Evolutionary conservation across 805 yeast species (phyloP).

Genomic region (Naumovozyma dairenensis): DNA sequence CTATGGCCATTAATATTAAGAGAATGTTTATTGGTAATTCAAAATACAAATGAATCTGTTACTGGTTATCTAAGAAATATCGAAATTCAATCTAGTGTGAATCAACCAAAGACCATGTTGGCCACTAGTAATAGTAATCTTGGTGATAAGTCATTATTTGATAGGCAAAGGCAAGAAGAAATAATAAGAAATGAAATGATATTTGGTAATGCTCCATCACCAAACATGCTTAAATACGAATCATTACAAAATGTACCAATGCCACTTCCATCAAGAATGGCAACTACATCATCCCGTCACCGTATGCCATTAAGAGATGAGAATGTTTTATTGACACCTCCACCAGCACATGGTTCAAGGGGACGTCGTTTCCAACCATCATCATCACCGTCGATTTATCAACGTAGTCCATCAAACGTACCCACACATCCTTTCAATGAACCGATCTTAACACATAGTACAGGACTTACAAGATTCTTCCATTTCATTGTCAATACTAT

Average conservation of each 20-base stretch:
- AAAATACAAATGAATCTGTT: slow-evolving; percentile 36
- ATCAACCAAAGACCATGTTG: too few relatives aligned
- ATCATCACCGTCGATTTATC: too few relatives aligned
- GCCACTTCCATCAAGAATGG: neutral
- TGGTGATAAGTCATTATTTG: too few relatives aligned
- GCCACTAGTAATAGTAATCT: too few relatives aligned
- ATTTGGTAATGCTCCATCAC: slow-evolving; percentile 32
- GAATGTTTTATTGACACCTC: slow-evolving; percentile 11
- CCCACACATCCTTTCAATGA: too few relatives aligned
- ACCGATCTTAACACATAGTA: slow-evolving; percentile 17
- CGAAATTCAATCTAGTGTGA: slow-evolving; percentile 13
- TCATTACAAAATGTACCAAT: neutral
- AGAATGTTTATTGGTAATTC: slow-evolving; percentile 49
- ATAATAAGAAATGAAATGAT: slow-evolving; percentile 14
- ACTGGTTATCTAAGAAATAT: slow-evolving; percentile 15
- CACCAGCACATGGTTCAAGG: too few relatives aligned
- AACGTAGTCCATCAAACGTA: too few relatives aligned
- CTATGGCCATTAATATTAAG: slow-evolving; percentile 52
- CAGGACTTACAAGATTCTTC: slow-evolving; percentile 14
- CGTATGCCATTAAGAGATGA: slow-evolving; percentile 18
- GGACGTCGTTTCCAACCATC: too few relatives aligned
- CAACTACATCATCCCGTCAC: too few relatives aligned
- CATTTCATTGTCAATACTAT: slow-evolving; percentile 7
- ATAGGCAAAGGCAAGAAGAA: slow-evolving; percentile 5
- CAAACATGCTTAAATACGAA: too few relatives aligned